Evolutionary conservation across 768 basidiomycete genomes (phyloP), one percentile per base, ranked within the genome.

Genomic region (Macrolepiota albuminosa): DNA sequence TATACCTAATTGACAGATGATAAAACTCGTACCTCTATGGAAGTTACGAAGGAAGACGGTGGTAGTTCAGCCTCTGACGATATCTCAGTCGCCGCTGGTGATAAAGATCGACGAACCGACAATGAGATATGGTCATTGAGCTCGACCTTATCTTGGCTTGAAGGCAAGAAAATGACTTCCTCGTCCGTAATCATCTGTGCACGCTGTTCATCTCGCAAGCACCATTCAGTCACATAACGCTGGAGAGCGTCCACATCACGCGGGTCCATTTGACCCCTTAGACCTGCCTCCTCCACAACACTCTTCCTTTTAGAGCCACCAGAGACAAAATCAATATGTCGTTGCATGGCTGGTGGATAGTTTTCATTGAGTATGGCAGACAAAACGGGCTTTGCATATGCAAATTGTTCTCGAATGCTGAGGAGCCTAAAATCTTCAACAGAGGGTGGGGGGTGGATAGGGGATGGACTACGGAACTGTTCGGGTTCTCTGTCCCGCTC

Each of bases 371-470:
- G 69, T 36, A 91, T 80, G 1, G 84, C 85, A 29, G 66, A 71
- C 46, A 93, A 72, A 14, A 91, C 76, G 1, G 84, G 84, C 61
- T 86, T 89, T 31, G 81, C 76, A 65, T 89, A 89, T 11, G 73
- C 78, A 57, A 93, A 82, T 63, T 92, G 88, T 42, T 81, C 71
- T 21, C 75, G 75, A 7, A 89, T 76, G 6, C 76, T 57, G 34
- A 89, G 76, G 24, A 76, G 70, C 43, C 63, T 67, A 63, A 89
- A 89, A n/a, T 71, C 70, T 0, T 67, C 65, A 2, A 69, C 64
- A 14, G 71, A 57, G 2, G 85, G 81, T 14, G 78, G 72, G 31
- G 82, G 78, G 37, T 78, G 69, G 5, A 56, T 57, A 10, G 79
- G 79, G 24, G 71, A 69, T 4, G 82, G 78, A 58, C 78, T 82